These are phyloP conservation scores for Fagus sylvatica DNA, from an alignment of 306 rosid genomes.

Conservation along the genomic window DNA sequence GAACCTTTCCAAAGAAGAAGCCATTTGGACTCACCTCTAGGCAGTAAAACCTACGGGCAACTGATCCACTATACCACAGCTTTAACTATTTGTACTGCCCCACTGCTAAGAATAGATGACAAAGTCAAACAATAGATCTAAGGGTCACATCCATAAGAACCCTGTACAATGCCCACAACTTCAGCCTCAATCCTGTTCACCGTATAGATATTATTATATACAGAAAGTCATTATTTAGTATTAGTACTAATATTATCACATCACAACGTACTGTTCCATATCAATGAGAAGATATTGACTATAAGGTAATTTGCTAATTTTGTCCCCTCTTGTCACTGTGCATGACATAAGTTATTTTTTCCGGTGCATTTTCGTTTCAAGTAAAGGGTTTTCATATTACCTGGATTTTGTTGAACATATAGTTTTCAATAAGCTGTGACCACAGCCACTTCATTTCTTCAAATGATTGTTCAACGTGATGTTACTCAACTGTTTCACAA, in stretches of 20 bases:
- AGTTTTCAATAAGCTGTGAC: background rate
- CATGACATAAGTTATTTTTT: background rate
- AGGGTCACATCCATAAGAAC: background rate
- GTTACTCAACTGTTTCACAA: background rate
- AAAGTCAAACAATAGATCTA: background rate
- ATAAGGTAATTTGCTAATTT: background rate
- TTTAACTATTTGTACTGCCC: background rate
- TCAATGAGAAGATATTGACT: background rate
- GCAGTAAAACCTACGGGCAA: too few species aligned
- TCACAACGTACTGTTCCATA: background rate
- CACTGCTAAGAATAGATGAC: background rate
- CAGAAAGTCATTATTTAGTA: background rate
- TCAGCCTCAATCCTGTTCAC: background rate
- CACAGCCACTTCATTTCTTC: background rate
- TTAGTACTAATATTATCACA: background rate
- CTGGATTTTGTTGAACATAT: background rate
- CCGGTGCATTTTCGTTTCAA: background rate
- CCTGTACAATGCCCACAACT: background rate
- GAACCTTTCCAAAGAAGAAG: too few species aligned
- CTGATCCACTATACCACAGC: background rate
- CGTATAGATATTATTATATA: background rate
- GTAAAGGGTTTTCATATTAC: background rate
- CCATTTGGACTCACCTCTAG: too few species aligned
- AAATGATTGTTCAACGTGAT: background rate
- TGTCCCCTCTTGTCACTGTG: background rate